Evolutionary conservation across 2,329 filamentous ascomycete genomes (phyloP).

Genomic region (Clonostachys chloroleuca): DNA sequence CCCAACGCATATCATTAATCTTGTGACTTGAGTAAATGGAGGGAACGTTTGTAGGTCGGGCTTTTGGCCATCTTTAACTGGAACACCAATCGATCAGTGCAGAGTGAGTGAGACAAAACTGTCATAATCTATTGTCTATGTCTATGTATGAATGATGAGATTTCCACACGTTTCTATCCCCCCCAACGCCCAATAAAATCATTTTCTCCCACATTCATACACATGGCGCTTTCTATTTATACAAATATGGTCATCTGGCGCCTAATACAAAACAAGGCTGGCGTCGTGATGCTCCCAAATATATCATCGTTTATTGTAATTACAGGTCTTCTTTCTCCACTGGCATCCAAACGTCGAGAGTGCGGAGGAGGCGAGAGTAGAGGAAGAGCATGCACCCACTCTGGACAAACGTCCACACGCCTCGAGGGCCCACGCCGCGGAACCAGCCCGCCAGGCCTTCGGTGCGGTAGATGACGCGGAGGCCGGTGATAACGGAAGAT

Average conservation of each 20-base stretch:
- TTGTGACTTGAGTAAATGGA: too few species aligned
- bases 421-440: constrained; percentile 85
- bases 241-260: not conserved
- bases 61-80: too few species aligned
- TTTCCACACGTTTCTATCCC: not conserved
- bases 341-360: constrained; percentile 55
- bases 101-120: too few species aligned
- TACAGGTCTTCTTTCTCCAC: constrained; percentile 17
- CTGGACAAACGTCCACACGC: constrained; percentile 96
- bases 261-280: not conserved
- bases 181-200: not conserved
- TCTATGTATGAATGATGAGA: too few species aligned
- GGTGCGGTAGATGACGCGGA: constrained; percentile 82
- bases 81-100: too few species aligned
- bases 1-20: too few species aligned
- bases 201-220: not conserved
- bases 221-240: not conserved
- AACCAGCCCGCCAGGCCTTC: constrained; percentile 92
- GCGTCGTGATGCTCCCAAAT: not conserved
- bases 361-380: constrained; percentile 82
- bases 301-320: too few species aligned
- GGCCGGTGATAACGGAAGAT: constrained; percentile 79
- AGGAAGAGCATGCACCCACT: constrained; percentile 94
- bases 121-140: too few species aligned
- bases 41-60: too few species aligned